A percentile compares a stretch with the other conserved stretches of the same genome.
These are phyloP conservation scores for Candida namnaoensis DNA, from an alignment of 805 yeast genomes.

Conservation along the genomic window DNA sequence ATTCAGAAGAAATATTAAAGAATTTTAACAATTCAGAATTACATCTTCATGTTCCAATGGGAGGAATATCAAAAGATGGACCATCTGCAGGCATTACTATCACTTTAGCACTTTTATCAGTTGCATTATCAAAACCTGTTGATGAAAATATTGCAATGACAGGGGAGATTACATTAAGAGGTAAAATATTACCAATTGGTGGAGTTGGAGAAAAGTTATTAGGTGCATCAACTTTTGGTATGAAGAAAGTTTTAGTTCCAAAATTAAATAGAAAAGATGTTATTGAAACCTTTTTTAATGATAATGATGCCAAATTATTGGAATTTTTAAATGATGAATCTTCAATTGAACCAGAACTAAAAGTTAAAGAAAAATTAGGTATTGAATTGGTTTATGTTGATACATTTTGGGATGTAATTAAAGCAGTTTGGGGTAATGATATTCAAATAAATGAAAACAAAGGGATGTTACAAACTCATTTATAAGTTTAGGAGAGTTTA, in stretches of 20 bases:
- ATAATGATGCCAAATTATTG: conserved; percentile 15
- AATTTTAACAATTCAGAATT: conserved; percentile 48
- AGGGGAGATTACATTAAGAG: conserved; percentile 76
- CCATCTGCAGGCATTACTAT: conserved; percentile 57
- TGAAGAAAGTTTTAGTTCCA: conserved; percentile 60
- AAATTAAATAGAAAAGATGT: conserved; percentile 62
- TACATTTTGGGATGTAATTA: conserved; percentile 72
- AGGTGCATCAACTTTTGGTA: conserved; percentile 70
- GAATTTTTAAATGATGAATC: conserved; percentile 13
- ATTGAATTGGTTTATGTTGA: conserved; percentile 56
- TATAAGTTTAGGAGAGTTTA: background rate
- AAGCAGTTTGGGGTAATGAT: conserved; percentile 57
- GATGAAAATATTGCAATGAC: conserved; percentile 64
- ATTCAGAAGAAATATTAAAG: conserved; percentile 25
- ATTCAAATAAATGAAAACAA: conserved; percentile 6
- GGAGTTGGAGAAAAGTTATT: conserved; percentile 71
- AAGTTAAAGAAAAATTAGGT: conserved; percentile 44
- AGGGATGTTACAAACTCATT: background rate
- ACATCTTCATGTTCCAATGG: conserved; percentile 65
- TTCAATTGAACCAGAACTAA: conserved; percentile 37
- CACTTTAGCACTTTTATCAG: conserved; percentile 70
- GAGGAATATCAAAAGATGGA: conserved; percentile 52
- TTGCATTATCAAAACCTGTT: conserved; percentile 51
- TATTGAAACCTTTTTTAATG: conserved; percentile 13
- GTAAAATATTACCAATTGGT: conserved; percentile 74